Conservation (phyloP, 306 rosid species). For the Castanea sativa region DNA sequence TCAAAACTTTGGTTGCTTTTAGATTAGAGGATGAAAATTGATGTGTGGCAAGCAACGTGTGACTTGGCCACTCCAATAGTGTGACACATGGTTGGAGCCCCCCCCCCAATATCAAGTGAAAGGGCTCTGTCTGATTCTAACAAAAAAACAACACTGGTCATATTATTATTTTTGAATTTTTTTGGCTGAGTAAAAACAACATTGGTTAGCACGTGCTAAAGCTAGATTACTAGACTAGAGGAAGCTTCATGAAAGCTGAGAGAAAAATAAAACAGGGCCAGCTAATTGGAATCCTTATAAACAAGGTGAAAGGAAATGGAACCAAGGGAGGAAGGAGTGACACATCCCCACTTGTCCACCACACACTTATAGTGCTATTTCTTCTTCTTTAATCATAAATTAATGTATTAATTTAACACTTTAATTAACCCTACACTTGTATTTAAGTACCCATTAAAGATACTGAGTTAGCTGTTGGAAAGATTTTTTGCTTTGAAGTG, state of each 20-base stretch:
- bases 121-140: background rate
- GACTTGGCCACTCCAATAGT: too few species aligned
- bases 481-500: conserved; percentile 61
- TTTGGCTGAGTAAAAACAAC: background rate
- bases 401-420: conserved; percentile 18
- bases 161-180: too few species aligned
- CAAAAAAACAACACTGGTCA: background rate
- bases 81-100: too few species aligned
- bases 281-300: conserved; percentile 61
- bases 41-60: too few species aligned
- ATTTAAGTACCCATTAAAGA: conserved; percentile 38
- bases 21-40: too few species aligned
- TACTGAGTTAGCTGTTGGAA: conserved; percentile 54
- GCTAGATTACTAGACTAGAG: conserved; percentile 17
- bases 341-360: conserved; percentile 45
- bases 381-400: conserved; percentile 26
- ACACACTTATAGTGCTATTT: conserved; percentile 46
- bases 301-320: conserved; percentile 28
- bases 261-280: conserved; percentile 39
- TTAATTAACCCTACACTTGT: conserved; percentile 33
- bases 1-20: too few species aligned
- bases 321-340: conserved; percentile 42
- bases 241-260: conserved; percentile 13
- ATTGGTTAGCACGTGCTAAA: conserved; percentile 60
- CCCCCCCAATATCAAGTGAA: too few species aligned